These are phyloP conservation scores for Casuarina cunninghamiana DNA, from an alignment of 306 rosid species.

Conservation along the genomic window DNA sequence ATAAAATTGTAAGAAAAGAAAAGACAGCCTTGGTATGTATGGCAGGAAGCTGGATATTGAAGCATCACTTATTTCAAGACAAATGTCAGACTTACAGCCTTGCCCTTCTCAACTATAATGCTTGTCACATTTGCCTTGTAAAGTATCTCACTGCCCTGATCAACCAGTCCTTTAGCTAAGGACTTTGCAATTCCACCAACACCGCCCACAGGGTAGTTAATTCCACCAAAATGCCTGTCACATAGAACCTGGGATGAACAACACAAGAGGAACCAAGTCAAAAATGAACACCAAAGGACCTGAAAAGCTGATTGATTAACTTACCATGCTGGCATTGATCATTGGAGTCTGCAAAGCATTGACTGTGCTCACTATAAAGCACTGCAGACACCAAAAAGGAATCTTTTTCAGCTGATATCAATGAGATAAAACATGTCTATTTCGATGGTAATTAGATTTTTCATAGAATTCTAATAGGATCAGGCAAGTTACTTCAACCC, in stretches of 20 bases:
- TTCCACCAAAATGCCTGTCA: conserved; percentile 94
- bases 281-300: conserved; percentile 7
- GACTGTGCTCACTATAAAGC: conserved; percentile 95
- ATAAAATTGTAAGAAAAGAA: conserved; percentile 25
- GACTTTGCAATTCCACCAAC: conserved; percentile 94
- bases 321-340: conserved; percentile 98
- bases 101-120: conserved; percentile 66
- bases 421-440: conserved; percentile 13
- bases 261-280: conserved; percentile 13
- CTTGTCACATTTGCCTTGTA: conserved; percentile 88
- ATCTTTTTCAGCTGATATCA: conserved; percentile 9
- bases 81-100: conserved; percentile 66
- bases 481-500: conserved; percentile 29
- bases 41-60: not conserved
- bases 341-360: conserved; percentile 94
- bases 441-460: conserved; percentile 7
- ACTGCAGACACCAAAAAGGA: conserved; percentile 52
- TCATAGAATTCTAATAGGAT: conserved; percentile 17
- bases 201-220: conserved; percentile 91
- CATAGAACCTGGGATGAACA: conserved; percentile 68
- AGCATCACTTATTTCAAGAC: conserved; percentile 17
- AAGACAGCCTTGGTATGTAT: conserved; percentile 19
- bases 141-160: conserved; percentile 76
- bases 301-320: conserved; percentile 16
- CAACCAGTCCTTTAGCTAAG: conserved; percentile 77